Evolutionary conservation across 352 stramenopile genomes (phyloP), one percentile per base, ranked within the genome.

Genomic region (Phytophthora palmivora): DNA sequence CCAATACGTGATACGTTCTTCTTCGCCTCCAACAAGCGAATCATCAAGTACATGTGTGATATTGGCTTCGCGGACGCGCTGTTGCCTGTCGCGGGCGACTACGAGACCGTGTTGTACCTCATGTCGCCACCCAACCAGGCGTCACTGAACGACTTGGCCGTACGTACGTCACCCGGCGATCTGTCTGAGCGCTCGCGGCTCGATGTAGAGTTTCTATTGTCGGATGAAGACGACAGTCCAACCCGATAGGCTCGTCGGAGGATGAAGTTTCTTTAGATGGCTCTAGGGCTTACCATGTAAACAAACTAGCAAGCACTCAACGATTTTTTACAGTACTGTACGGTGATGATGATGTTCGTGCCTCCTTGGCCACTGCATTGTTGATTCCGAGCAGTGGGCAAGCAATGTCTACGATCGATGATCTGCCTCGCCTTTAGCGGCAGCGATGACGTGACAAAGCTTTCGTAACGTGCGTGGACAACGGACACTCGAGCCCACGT

Each of bases 11-110:
- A 81, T 58, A 79, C 69, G 21, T 84, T 82, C 57, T 79, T 70
- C 58, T 84, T 82, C 57, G 67, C 69, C 10, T 64, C 67, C 8
- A 73, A 76, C 9, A 59, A 66, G 12, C 59, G 65, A 24, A 57
- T 84, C 30, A 67, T 79, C 56, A 79, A 82, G 58, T 84, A 79
- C 48, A 59, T 63, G 42, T 79, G 72, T 41, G 69, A 82, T 37
- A 56, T 84, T 36, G 69, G 74, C 59, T 79, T 79, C 32, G 64
- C 74, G 9, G 43, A 47, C 34, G 68, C 61, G 43, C 66, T 84
- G 53, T 57, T 78, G 26, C 54, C 57, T 14, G 45, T 81, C 1
- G 55, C 63, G 10, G 72, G 65, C 7, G 56, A 82, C 58, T 68
- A 72, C 60, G 55, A 67, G 36, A 76, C 72, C 6, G 65, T 77